phyloP scores from a whole-genome alignment of 1,284 basidiomycete genomes.

The Ustilago trichophora region DNA sequence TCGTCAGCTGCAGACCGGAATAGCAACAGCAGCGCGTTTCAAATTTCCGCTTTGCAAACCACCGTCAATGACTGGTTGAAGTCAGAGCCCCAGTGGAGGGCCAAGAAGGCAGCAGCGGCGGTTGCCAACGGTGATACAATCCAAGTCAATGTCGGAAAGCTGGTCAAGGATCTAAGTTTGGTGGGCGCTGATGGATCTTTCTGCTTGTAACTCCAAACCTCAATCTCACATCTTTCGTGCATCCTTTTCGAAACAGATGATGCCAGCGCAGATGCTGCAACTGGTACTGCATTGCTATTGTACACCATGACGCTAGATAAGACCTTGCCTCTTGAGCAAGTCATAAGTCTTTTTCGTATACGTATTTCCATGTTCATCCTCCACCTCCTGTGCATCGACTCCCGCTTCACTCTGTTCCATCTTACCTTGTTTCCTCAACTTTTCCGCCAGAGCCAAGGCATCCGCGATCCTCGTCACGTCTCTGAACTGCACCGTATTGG shows the following conservation, averaged over 20 bases:
- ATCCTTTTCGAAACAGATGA: too few species aligned
- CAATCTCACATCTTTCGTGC: background rate
- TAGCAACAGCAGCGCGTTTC: too few species aligned
- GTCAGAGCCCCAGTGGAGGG: slow-evolving; percentile 6
- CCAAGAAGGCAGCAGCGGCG: background rate
- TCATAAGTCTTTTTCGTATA: slow-evolving; percentile 66
- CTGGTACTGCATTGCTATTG: too few species aligned
- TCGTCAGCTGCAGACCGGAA: too few species aligned
- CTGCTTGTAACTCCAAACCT: background rate
- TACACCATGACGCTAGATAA: slow-evolving; percentile 56
- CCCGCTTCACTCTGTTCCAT: slow-evolving; percentile 40
- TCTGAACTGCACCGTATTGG: slow-evolving; percentile 98
- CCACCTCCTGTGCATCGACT: slow-evolving; percentile 62
- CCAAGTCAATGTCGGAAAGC: slow-evolving; percentile 17
- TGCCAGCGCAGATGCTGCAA: too few species aligned
- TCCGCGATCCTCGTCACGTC: slow-evolving; percentile 98
- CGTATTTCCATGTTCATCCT: slow-evolving; percentile 64
- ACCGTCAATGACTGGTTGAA: slow-evolving; percentile 30
- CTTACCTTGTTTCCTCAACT: slow-evolving; percentile 56
- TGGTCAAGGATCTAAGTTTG: slow-evolving; percentile 26
- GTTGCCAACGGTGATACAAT: background rate
- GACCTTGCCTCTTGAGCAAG: slow-evolving; percentile 64
- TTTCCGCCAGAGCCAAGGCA: slow-evolving; percentile 75
- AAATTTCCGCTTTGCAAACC: slow-evolving; percentile 8
- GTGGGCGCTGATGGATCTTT: slow-evolving; percentile 6